These are phyloP conservation scores for Amanita rubescens DNA, from an alignment of 768 basidiomycete species.

Conservation along the genomic window DNA sequence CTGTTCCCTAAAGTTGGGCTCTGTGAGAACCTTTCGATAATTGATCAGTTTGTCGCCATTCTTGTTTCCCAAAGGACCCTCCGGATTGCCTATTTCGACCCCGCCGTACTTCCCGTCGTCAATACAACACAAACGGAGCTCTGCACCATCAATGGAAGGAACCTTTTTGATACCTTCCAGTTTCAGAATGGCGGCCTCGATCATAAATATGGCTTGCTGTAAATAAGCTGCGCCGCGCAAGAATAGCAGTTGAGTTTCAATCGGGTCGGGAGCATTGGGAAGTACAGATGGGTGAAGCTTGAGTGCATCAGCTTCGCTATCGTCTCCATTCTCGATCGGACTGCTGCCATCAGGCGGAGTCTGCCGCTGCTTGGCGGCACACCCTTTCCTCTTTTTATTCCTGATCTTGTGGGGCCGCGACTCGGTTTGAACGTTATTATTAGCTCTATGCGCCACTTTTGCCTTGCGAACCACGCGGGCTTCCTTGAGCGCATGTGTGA, in stretches of 20 bases:
- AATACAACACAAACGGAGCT: constrained; percentile 71
- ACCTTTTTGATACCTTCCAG: constrained; percentile 64
- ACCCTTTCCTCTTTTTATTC: constrained; percentile 47
- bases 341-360: constrained; percentile 65
- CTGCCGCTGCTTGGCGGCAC: constrained; percentile 44
- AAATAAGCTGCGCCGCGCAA: constrained; percentile 78
- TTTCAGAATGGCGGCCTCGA: constrained; percentile 64
- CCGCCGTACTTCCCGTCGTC: constrained; percentile 76
- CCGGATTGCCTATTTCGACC: constrained; percentile 74
- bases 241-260: constrained; percentile 81
- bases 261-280: constrained; percentile 77
- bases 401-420: constrained; percentile 24
- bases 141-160: constrained; percentile 57
- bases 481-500: constrained; percentile 75
- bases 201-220: constrained; percentile 67
- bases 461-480: constrained; percentile 65
- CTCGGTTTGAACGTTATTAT: constrained; percentile 24
- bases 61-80: constrained; percentile 62
- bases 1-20: constrained; percentile 50
- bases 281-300: constrained; percentile 65
- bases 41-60: constrained; percentile 53
- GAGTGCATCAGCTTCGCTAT: constrained; percentile 46
- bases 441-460: constrained; percentile 44
- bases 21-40: constrained; percentile 54
- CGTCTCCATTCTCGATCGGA: constrained; percentile 35